Evolutionary conservation across 2,329 filamentous ascomycete species (phyloP), one percentile per base, ranked within the genome.

Genomic region (Zymoseptoria crescenta): DNA sequence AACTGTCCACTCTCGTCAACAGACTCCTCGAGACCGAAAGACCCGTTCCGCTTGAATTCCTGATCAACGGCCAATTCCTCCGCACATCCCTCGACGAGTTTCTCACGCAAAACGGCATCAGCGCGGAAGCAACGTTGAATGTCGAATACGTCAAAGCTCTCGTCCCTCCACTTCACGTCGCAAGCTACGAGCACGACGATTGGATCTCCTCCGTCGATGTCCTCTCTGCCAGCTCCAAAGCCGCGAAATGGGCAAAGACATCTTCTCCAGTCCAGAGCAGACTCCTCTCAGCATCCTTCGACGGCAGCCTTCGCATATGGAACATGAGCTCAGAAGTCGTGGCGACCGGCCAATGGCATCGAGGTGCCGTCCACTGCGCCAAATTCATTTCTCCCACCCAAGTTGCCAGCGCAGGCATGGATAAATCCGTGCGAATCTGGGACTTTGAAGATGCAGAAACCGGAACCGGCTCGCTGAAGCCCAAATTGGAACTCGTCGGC

Each of bases 181-280:
- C 91, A 10, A 94, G 89, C 71, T 99, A 96, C 73, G 87, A 96
- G 77, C 93, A 99, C 74, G 92, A 99, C 70, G 94, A 97, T 74
- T 99, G 94, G 94, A 89, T 99, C 54, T 90, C 89, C 72, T 83
- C 84, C 27, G 85, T 97, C 27, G 91, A 96, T 73, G 83, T 96
- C 4, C 79, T 96, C 24, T 92, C 91, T 0, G 74, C 75, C 13
- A 84, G 81, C 10, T 88, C 88, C 1, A 75, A 78, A 6, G 83
- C 85, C 2, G 85, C 81, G 20, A 72, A 73, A 57, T 87, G 83
- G 82, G 78, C 79, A 8, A 79, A 76, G 54, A 77, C 77, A 54
- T 72, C 78, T 52, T 73, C 75, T 27, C 75, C 75, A 45, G 83
- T 84, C 21, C 83, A 87, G 64, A 85, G 89, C 68, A 80, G 89